Conservation (phyloP, 140 eudicot species). For the Oenanthe javanica region DNA sequence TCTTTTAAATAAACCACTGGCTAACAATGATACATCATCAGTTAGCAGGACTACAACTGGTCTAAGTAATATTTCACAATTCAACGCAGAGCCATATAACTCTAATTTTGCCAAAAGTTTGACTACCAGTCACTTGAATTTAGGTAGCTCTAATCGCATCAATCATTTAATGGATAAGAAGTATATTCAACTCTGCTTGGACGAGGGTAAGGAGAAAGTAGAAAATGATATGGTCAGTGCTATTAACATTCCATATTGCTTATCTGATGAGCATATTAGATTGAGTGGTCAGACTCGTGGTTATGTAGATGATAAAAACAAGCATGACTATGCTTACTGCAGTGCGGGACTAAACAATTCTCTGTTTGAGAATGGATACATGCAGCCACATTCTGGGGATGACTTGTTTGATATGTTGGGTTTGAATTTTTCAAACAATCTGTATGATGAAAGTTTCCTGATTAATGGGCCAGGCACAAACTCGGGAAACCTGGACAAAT, state of each 20-base stretch:
- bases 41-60: conserved; percentile 10
- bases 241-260: conserved; percentile 22
- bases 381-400: conserved; percentile 44
- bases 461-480: conserved; percentile 22
- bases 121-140: conserved; percentile 3
- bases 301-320: conserved; percentile 2
- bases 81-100: conserved; percentile 6
- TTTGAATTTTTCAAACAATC: conserved; percentile 40
- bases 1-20: conserved; percentile 17
- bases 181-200: conserved; percentile 9
- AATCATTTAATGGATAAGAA: conserved; percentile 25
- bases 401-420: conserved; percentile 87
- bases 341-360: neutral
- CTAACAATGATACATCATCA: conserved; percentile 9
- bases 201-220: conserved; percentile 16
- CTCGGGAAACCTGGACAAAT: conserved; percentile 7
- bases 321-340: conserved; percentile 17
- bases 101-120: conserved; percentile 13
- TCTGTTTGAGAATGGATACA: conserved; percentile 26
- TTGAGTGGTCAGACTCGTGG: conserved; percentile 9
- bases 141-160: neutral
- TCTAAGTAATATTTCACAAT: conserved; percentile 17
- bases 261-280: neutral
- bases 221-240: conserved; percentile 32
- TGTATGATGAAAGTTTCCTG: conserved; percentile 22